A percentile compares a stretch with the other conserved stretches of the same genome.
Evolutionary conservation across 768 basidiomycete genomes (phyloP).

Genomic region (Leccinellum rugosiceps): DNA sequence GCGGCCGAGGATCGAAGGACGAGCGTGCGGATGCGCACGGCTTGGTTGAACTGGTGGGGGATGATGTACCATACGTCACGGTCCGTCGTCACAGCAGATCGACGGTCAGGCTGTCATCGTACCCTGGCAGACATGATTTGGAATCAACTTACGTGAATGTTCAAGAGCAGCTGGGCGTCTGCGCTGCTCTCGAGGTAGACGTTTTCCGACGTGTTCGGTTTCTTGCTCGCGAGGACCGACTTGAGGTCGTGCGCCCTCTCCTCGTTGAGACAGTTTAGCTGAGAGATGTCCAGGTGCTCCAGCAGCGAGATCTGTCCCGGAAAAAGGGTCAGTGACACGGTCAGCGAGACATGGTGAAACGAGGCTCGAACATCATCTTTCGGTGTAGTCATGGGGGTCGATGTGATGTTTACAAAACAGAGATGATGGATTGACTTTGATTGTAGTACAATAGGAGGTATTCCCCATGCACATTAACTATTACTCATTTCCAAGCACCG

Average conservation of each 20-base stretch:
- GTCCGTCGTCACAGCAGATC: neutral
- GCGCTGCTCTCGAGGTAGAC: conserved; percentile 61
- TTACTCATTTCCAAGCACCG: neutral
- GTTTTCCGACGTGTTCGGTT: conserved; percentile 41
- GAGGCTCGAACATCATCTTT: conserved; percentile 30
- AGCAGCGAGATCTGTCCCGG: conserved; percentile 48
- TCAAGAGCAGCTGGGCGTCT: conserved; percentile 71
- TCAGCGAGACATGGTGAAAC: neutral
- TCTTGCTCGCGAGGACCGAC: conserved; percentile 44
- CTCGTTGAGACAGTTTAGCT: conserved; percentile 74
- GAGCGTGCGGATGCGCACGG: conserved; percentile 60
- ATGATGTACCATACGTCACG: too few species aligned
- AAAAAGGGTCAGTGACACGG: conserved; percentile 4
- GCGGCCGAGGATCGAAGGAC: conserved; percentile 41
- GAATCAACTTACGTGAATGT: conserved; percentile 50
- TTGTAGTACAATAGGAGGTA: conserved; percentile 14
- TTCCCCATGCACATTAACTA: neutral
- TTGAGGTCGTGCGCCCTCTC: conserved; percentile 46
- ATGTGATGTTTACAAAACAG: conserved; percentile 2
- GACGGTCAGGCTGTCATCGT: too few species aligned
- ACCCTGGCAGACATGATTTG: too few species aligned
- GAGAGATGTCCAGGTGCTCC: conserved; percentile 54
- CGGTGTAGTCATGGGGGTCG: conserved; percentile 16
- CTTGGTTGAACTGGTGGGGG: conserved; percentile 54
- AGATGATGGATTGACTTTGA: neutral